These are phyloP conservation scores for Ascochyta pisi DNA, from an alignment of 2,329 filamentous ascomycete species.

Conservation along the genomic window DNA sequence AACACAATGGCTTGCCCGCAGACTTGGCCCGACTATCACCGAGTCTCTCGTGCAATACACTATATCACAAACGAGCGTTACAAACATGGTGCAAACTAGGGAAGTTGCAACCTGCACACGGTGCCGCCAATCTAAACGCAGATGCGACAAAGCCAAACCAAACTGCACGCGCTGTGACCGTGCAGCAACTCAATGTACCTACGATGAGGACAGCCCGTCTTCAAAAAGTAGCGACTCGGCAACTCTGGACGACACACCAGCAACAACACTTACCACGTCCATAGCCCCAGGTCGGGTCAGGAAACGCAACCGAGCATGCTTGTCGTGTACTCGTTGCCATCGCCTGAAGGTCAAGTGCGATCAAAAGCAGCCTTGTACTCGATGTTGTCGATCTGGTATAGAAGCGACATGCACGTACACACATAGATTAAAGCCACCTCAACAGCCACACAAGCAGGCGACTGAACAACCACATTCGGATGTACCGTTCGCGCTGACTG, in stretches of 20 bases:
- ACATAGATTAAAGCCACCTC: conserved; percentile 9
- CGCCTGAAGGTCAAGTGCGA: conserved; percentile 34
- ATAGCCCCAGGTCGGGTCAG: neutral
- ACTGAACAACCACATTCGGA: neutral
- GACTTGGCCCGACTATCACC: neutral
- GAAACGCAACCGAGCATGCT: conserved; percentile 23
- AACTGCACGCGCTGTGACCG: conserved; percentile 21
- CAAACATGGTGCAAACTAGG: conserved; percentile 11
- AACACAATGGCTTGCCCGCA: neutral
- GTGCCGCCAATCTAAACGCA: conserved; percentile 26
- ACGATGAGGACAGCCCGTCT: conserved; percentile 6
- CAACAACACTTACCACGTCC: neutral
- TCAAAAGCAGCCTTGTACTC: conserved; percentile 23
- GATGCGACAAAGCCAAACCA: conserved; percentile 27
- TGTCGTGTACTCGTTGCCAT: conserved; percentile 34
- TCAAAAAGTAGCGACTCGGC: neutral
- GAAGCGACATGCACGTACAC: conserved; percentile 24
- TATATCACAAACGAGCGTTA: neutral
- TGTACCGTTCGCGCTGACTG: conserved; percentile 8
- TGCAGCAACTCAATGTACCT: conserved; percentile 16
- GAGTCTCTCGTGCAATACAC: neutral
- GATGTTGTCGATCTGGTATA: conserved; percentile 25
- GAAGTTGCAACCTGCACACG: conserved; percentile 23
- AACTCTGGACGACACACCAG: neutral
- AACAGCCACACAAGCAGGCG: neutral